Percentiles rank a stretch among this genome's conserved stretches.
phyloP scores from a whole-genome alignment of 2,329 filamentous ascomycete genomes.

The Cladophialophora psammophila region DNA sequence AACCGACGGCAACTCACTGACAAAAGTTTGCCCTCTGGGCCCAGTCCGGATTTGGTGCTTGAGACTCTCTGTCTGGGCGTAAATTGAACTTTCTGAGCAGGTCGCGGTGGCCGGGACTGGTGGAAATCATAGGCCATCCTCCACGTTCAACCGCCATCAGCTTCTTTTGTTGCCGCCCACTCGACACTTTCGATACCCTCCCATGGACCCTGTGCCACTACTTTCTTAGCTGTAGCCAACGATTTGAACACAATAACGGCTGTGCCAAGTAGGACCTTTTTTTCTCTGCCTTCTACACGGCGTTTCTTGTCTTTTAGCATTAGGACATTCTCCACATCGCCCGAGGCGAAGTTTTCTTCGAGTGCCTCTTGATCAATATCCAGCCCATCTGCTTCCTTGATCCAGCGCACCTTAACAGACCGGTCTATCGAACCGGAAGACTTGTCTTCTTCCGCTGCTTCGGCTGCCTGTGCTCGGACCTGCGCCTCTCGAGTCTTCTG shows the following conservation, averaged over 20 bases:
- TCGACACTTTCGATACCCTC: constrained; percentile 60
- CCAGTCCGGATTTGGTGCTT: not conserved
- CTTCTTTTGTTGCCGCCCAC: constrained; percentile 63
- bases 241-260: constrained; percentile 65
- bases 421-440: constrained; percentile 54
- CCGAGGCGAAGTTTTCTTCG: constrained; percentile 60
- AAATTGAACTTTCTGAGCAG: not conserved
- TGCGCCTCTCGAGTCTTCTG: constrained; percentile 53
- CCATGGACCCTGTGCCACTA: constrained; percentile 50
- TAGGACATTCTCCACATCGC: constrained; percentile 63
- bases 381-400: constrained; percentile 55
- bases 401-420: constrained; percentile 65
- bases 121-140: not conserved
- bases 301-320: constrained; percentile 62
- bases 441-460: constrained; percentile 32
- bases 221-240: constrained; percentile 50
- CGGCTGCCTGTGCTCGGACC: constrained; percentile 43
- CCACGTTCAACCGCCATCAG: constrained; percentile 52
- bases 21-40: not conserved
- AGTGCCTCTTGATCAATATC: constrained; percentile 59
- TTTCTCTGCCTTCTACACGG: constrained; percentile 57
- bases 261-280: constrained; percentile 60
- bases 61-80: not conserved
- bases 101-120: not conserved
- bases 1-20: constrained; percentile 11